Evolutionary conservation across 208 protist species (phyloP), one percentile per base, ranked within the genome.

Genomic region (Phytomonas serpens): DNA sequence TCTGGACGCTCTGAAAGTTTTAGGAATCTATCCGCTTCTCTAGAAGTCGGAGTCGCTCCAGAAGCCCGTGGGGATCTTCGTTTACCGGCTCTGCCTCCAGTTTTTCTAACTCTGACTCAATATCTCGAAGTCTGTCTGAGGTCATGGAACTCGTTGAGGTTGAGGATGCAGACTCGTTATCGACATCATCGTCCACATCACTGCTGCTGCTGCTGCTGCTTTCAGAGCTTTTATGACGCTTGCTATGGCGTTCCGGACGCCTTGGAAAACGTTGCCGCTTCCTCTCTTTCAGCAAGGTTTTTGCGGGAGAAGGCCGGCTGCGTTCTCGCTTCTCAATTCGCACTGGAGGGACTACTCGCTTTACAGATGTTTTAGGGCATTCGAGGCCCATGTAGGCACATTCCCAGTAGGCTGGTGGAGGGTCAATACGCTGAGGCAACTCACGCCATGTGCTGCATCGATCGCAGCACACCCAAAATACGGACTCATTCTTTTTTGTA

Each of bases 401-500:
- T 30, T 77, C 73, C 86, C 86, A 91, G 52, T 78, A 75, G n/a
- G 77, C 70, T 4, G 86, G 83, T 9, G 78, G 37, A 11, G 80
- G 71, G 37, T 82, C 64, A 32, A 79, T 61, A 31, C 67, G 64
- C 67, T 77, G 68, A 4, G 80, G 73, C 10, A 88, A 40, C 64
- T 82, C 75, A 27, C 79, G 81, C 83, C 80, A 91, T 37, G 40
- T 64, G 32, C 64, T 19, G 63, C 86, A 91, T 51, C 40, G 47
- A 63, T 83, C 75, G 73, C 83, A 91, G 62, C 75, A 76, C 5
- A 91, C 67, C 86, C 82, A 88, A 67, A 87, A 81, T 42, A 67
- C 71, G 27, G 36, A 73, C 7, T 32, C 40, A 23, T 51, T 51
- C 9, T 51, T 51, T 51, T 51, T 51, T 19, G 40, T 11, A 51